Evolutionary conservation across 2,329 filamentous ascomycete genomes (phyloP), one percentile per base, ranked within the genome.

Genomic region (Conoideocrella luteorostrata): DNA sequence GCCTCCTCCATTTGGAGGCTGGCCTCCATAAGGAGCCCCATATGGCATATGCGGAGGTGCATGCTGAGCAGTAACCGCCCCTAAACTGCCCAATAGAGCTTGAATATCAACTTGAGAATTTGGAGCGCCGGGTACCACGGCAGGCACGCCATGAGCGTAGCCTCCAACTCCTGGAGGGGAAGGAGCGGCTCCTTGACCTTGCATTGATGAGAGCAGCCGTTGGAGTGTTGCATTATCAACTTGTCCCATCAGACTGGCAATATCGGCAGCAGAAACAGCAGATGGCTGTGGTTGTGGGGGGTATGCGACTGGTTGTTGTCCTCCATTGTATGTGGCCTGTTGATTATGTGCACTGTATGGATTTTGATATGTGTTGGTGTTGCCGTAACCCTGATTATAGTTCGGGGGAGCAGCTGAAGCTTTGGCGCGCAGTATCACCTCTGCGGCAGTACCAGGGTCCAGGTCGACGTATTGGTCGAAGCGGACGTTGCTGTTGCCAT

Each of bases 401-500:
- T 48, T 54, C 28, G 56, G 50, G 5, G 48, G 48, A 5, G 56
- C 51, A 10, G 56, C 56, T 3, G 61, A 59, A 10, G 69, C 64
- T 61, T 86, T 90, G 41, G 83, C 78, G 46, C 88, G 79, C 33
- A 84, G 62, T 45, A 95, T 85, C 13, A 97, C 78, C 53, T 94
- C 87, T 13, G 86, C 87, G 4, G 87, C 88, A 36, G 89, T 81
- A 5, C 70, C 64, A 1, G 89, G 86, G 28, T 94, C 85, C 2
- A 96, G 74, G 53, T 90, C 82, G 45, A 85, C 78, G 60, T 97
- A 97, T 60, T 94, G 85, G 54, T 95, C 87, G 59, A 88, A 96
- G 34, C 82, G 80, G 47, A 94, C 82, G 51, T 87, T 89, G 54
- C 78, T 78, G 15, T 72, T 71, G n/a, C 86, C 87, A 9, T 72